Evolutionary conservation across 305 asterid genomes (phyloP).

Genomic region (Caryopteris hybrid): DNA sequence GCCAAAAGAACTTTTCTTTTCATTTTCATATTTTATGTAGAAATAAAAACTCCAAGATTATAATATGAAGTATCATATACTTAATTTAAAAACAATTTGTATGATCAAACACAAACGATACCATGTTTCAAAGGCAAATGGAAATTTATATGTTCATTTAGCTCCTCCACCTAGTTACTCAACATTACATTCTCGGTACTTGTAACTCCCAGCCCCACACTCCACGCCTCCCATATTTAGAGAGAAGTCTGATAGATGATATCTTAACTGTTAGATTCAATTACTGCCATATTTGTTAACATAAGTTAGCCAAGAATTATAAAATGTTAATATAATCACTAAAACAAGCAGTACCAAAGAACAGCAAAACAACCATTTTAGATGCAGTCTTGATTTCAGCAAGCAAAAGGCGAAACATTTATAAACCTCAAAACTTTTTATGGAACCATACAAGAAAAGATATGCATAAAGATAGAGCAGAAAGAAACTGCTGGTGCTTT

Average conservation of each 20-base stretch:
- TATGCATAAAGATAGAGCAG: too few species aligned
- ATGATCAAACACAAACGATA: neutral
- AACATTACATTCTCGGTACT: neutral
- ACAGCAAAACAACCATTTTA: too few species aligned
- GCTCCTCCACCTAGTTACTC: neutral
- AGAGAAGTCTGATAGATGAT: neutral
- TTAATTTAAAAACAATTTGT: neutral
- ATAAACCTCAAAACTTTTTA: too few species aligned
- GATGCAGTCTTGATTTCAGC: too few species aligned
- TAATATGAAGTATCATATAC: too few species aligned
- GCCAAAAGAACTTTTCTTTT: neutral
- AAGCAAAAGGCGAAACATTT: too few species aligned
- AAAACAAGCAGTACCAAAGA: neutral
- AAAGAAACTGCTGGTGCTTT: too few species aligned
- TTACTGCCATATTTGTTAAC: neutral
- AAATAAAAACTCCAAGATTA: too few species aligned
- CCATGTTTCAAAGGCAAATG: too few species aligned
- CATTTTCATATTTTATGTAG: too few species aligned
- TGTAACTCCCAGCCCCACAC: neutral
- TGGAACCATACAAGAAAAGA: too few species aligned
- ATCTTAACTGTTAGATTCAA: neutral
- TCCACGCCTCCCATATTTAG: neutral
- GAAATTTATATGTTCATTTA: neutral
- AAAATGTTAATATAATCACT: neutral
- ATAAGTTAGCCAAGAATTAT: neutral